Base-by-base conservation (phyloP, 305 asterid genomes). In the Solanum hybrid region DNA sequence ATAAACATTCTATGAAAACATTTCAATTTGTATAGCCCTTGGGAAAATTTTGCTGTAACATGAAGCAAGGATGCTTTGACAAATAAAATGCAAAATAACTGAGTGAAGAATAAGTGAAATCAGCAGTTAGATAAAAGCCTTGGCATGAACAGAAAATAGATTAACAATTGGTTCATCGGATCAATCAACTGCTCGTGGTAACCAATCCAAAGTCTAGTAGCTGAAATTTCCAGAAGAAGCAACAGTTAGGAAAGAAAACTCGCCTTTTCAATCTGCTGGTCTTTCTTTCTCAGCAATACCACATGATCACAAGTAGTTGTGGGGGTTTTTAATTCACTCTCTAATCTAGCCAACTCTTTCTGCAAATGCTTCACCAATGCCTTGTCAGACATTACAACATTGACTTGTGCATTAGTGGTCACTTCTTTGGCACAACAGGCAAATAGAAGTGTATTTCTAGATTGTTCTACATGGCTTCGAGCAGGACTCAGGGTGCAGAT, bases 381-480 rank as follows among this genome's bases (percentile, higher is more conserved):
- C 94, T 96, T 97, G 92, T 96, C 99, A 92, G 99, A 97, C 98
- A 97, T 93, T 92, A 97, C 98, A 56, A 97, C 98, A 88, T 97
- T 97, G 93, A 97, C 99, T 91, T 94, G 95, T 72, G 99, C 99
- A 90, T 96, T 97, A 77, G 99, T 97, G 85, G 96, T 92, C 88
- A 97, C 99, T 94, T 97, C 99, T 93, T 97, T 97, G 80, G 99
- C 99, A 89, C 98, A 97, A 89, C 94, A 89, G 89, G 99, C 99
- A 93, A 97, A 97, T 90, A 97, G 88, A 86, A 97, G 99, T n/a
- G 99, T 97, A 92, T 97, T 97, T 91, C 98, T 92, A 87, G 99
- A 96, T 93, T 97, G 99, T 93, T 97, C 99, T 85, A 96, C 98
- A 71, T 97, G 99, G 91, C 96, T 93, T 90, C 98, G 94, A 72